Percentiles rank a stretch among this genome's conserved stretches.
These are phyloP conservation scores for Naganishia sp. DNA, from an alignment of 1,284 basidiomycete genomes.

Conservation along the genomic window DNA sequence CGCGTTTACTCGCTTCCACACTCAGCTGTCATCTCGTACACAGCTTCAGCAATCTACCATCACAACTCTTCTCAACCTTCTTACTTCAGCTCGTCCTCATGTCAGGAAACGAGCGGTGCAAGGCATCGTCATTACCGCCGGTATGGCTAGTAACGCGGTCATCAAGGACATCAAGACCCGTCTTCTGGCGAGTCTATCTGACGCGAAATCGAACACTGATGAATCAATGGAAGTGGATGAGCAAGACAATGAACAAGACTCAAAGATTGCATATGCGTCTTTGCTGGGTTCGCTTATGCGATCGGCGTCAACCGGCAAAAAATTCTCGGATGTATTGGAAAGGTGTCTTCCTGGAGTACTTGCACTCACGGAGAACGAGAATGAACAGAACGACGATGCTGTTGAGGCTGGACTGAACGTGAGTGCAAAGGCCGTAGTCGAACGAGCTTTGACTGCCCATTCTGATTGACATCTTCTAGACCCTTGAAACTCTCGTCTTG, in stretches of 20 bases:
- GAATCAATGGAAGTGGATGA: slow-evolving; percentile 31
- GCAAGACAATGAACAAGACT: slow-evolving; percentile 8
- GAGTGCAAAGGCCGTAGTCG: slow-evolving; percentile 32
- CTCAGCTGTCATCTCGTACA: slow-evolving; percentile 62
- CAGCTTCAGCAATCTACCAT: slow-evolving; percentile 63
- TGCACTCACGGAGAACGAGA: slow-evolving; percentile 33
- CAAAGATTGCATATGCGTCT: slow-evolving; percentile 34
- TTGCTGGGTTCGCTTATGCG: slow-evolving; percentile 35
- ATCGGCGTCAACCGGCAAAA: slow-evolving; percentile 27
- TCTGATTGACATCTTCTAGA: slow-evolving; percentile 54
- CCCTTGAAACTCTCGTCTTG: slow-evolving; percentile 79
- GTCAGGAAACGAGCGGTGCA: slow-evolving; percentile 87
- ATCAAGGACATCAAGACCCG: slow-evolving; percentile 41
- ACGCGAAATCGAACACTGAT: slow-evolving; percentile 34
- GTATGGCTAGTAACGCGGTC: slow-evolving; percentile 38
- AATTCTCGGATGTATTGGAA: slow-evolving; percentile 30
- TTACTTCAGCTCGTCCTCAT: slow-evolving; percentile 73
- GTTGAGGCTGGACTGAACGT: slow-evolving; percentile 55
- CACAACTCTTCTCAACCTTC: slow-evolving; percentile 70
- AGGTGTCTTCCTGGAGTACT: slow-evolving; percentile 35
- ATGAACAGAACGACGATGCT: slow-evolving; percentile 58
- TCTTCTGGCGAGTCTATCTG: slow-evolving; percentile 38
- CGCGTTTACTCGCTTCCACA: slow-evolving; percentile 81
- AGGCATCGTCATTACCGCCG: slow-evolving; percentile 59
- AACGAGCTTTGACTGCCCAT: slow-evolving; percentile 40